Percentiles rank a stretch among this genome's conserved stretches.
Conservation (phyloP, 2,329 filamentous ascomycete species). For the Phoma herbarum region DNA sequence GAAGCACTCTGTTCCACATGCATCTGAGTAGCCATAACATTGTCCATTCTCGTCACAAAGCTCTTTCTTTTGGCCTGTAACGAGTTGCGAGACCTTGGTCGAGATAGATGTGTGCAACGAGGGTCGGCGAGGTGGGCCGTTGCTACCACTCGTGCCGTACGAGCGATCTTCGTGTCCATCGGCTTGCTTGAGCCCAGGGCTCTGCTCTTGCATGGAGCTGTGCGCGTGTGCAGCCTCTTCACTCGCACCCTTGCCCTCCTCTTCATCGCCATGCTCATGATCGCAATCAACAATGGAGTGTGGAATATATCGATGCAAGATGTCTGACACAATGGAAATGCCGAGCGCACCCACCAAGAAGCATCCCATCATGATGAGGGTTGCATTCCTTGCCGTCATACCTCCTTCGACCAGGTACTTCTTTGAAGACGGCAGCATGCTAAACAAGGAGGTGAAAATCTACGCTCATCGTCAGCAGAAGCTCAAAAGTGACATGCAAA, state of each 20-base stretch:
- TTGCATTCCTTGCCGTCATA: conserved; percentile 71
- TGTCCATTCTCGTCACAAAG: conserved; percentile 66
- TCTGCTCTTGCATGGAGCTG: conserved; percentile 36
- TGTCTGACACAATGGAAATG: conserved; percentile 75
- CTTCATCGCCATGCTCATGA: conserved; percentile 71
- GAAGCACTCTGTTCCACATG: conserved; percentile 69
- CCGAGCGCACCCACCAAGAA: conserved; percentile 78
- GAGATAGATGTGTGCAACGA: conserved; percentile 55
- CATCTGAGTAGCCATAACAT: conserved; percentile 69
- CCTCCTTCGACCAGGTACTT: conserved; percentile 76
- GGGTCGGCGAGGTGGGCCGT: conserved; percentile 39
- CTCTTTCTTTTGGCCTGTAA: conserved; percentile 57
- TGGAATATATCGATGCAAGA: conserved; percentile 77
- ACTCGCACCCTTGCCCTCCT: conserved; percentile 45
- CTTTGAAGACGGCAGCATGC: conserved; percentile 89
- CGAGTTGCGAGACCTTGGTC: conserved; percentile 58
- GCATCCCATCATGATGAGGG: conserved; percentile 72
- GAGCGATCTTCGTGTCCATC: conserved; percentile 28
- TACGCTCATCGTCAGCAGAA: conserved; percentile 51
- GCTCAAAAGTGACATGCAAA: background rate
- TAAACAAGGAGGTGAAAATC: conserved; percentile 92
- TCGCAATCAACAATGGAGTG: conserved; percentile 84
- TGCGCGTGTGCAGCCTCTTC: conserved; percentile 30
- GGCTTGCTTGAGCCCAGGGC: conserved; percentile 17
- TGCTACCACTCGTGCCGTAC: conserved; percentile 31